Base-by-base conservation (phyloP, 2,329 filamentous ascomycete genomes). In the Bipolaris zeicola region DNA sequence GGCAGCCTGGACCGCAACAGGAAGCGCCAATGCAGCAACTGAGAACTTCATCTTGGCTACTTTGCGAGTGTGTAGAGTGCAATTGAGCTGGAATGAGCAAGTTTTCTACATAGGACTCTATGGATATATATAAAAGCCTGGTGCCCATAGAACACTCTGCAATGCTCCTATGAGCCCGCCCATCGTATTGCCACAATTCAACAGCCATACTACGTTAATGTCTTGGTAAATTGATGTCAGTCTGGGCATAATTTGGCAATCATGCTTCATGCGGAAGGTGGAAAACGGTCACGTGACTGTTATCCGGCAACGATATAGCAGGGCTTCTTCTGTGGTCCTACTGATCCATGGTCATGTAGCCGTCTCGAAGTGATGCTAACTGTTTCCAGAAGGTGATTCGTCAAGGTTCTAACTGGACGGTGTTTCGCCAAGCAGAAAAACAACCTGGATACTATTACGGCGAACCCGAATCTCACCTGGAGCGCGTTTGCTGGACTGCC, bases 1-100 rank as follows among this genome's bases (percentile, higher is more conserved):
- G 6, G 64, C 64, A 26, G 66, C 66, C 52, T 67, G 62, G 36
- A 49, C 64, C 42, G 60, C 66, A 55, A 67, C 37, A 13, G 66
- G 66, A 34, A 68, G 53, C 43, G 56, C 64, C 24, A 68, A 47
- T n/a, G 58, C 57, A 52, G 63, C 65, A 41, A 67, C 33, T 44
- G 60, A 62, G 49, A 68, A 62, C 64, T 63, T 68, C 66, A 68
- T 68, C 57, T 66, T 67, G 61, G 60, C 28, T 31, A 31, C 28
- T 31, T 31, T 31, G 28, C 61, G 16, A 48, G 39, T 46, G 47
- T 38, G 54, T 55, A 49, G 53, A 59, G 59, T 47, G 26, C 31
- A 50, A 62, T 63, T 65, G 65, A 69, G 66, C 65, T 63, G 55
- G 59, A 63, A 60, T 66, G 61, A 63, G 66, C 60, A 62, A 18